Base-by-base conservation (phyloP, 306 rosid genomes). In the Prunus mongolica region DNA sequence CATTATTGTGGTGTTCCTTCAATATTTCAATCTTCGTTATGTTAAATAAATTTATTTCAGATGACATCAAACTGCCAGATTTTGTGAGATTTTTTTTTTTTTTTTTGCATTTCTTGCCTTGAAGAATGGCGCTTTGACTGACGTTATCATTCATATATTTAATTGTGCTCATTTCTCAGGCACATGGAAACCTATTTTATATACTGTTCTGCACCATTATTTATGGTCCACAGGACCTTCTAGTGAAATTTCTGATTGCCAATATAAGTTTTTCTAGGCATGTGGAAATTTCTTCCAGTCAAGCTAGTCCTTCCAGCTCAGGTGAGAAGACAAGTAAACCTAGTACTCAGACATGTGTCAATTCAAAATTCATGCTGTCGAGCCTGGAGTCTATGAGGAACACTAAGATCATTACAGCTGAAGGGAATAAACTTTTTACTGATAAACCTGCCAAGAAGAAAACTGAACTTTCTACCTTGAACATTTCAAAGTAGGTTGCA, bases 401-500 rank as follows among this genome's bases (percentile, higher is more conserved):
- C 76, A 44, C 83, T 55, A 88, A 83, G 84, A 77, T 74, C 69
- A 28, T 66, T 74, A 67, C 86, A 65, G 66, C 71, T 47, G 92
- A 86, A 54, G 88, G 80, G 82, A 89, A 66, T 75, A 87, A 85
- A 83, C 73, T 79, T 73, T 76, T 79, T 74, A 78, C 86, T 28
- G 51, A 73, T 22, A 87, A 86, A 81, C 41, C 83, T 75, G 63
- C 76, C 83, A 81, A 75, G 84, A 87, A 69, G 76, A 70, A 79
- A 55, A 81, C 89, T 61, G 70, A 80, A 76, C 85, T 87, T 72
- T 82, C 91, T 69, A 77, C 85, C 84, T 73, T 77, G 69, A 87
- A 78, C 70, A 47, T 76, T 79, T 84, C 81, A 67, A 84, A 87
- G 98, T 89, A 78, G 41, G 84, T 52, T 62, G 67, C 72, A 24